phyloP scores from a whole-genome alignment of 179 eudicot species.

The Actinidia chinensis region DNA sequence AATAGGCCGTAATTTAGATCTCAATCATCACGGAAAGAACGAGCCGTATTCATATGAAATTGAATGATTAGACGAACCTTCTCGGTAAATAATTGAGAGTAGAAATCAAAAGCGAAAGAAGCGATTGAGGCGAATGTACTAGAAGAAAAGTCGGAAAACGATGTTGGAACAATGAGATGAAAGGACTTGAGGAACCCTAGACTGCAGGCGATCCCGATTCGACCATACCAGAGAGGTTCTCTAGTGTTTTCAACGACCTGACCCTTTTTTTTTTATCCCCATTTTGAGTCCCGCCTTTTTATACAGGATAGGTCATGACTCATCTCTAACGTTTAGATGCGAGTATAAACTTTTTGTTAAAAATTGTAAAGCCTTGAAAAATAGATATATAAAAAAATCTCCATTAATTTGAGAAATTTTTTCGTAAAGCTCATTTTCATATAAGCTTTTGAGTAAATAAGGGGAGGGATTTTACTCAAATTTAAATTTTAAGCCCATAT shows the following conservation, averaged over 20 bases:
- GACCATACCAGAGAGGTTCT: background rate
- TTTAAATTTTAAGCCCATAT: too few relatives aligned
- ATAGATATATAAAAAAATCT: too few relatives aligned
- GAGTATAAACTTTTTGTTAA: too few relatives aligned
- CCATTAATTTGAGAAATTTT: too few relatives aligned
- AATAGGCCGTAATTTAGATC: background rate
- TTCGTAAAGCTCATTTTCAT: too few relatives aligned
- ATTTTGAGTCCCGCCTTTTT: background rate
- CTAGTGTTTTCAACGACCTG: background rate
- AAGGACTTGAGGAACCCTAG: slow-evolving; percentile 6
- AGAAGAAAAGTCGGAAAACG: background rate
- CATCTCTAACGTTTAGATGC: too few relatives aligned
- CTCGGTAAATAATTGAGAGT: background rate
- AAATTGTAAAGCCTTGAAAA: too few relatives aligned
- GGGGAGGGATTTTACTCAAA: too few relatives aligned
- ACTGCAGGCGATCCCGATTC: slow-evolving; percentile 7
- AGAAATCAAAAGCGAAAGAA: background rate
- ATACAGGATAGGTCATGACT: too few relatives aligned
- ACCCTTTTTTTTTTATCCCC: background rate
- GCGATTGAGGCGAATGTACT: background rate
- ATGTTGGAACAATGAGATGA: background rate
- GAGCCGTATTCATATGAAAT: background rate
- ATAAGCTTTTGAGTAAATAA: too few relatives aligned
- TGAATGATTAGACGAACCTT: background rate
- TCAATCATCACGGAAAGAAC: background rate